Conservation (phyloP, 2,329 filamentous ascomycete genomes). For the Colletotrichum tabaci region DNA sequence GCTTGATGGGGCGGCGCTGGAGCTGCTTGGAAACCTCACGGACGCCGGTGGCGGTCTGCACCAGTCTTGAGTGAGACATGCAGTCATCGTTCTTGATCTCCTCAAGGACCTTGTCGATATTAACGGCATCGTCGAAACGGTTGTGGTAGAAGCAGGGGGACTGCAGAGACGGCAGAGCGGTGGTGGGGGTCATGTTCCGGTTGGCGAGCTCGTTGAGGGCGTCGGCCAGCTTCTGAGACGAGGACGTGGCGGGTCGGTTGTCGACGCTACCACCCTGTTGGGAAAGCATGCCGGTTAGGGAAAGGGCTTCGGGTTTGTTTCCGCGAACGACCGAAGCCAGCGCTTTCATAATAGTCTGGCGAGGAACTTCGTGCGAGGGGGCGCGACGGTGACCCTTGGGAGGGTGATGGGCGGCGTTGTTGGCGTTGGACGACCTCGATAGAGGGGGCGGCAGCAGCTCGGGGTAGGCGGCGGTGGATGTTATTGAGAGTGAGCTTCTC, state of each 20-base stretch:
- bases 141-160: conserved; percentile 99
- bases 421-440: conserved; percentile 37
- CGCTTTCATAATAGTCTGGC: conserved; percentile 87
- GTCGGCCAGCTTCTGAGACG: conserved; percentile 75
- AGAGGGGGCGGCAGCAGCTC: conserved; percentile 47
- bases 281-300: conserved; percentile 73
- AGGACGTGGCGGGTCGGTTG: conserved; percentile 60
- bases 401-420: conserved; percentile 26
- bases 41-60: conserved; percentile 95
- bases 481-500: conserved; percentile 40
- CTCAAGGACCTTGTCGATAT: conserved; percentile 94
- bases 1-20: conserved; percentile 90
- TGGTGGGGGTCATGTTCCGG: conserved; percentile 59
- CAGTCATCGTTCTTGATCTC: conserved; percentile 92
- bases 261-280: conserved; percentile 54
- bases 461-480: conserved; percentile 41
- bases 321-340: conserved; percentile 77
- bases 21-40: conserved; percentile 96
- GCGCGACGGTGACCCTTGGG: conserved; percentile 58
- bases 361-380: conserved; percentile 78
- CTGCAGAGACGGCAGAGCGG: conserved; percentile 78
- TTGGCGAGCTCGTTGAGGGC: conserved; percentile 69
- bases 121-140: conserved; percentile 94
- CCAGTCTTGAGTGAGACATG: conserved; percentile 92
- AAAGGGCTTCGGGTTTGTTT: conserved; percentile 74